Evolutionary conservation across 768 basidiomycete genomes (phyloP).

Genomic region (Postia placenta): DNA sequence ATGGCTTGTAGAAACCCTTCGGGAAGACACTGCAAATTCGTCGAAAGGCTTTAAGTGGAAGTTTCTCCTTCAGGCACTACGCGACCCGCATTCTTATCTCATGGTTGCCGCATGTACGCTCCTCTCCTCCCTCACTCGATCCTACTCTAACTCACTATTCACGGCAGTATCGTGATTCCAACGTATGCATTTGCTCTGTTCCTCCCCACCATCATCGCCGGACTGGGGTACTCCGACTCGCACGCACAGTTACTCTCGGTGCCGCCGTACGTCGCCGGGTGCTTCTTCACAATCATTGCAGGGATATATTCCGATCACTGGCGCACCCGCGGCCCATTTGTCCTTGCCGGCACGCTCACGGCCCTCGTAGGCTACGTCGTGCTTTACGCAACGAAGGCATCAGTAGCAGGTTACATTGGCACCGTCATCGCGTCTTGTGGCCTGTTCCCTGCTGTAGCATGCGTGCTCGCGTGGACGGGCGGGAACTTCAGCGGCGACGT

Average conservation of each 20-base stretch:
- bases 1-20: slow-evolving; percentile 6
- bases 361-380: slow-evolving; percentile 5
- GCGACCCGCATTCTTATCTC: slow-evolving; percentile 8
- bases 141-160: not conserved
- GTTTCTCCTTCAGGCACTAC: slow-evolving; percentile 8
- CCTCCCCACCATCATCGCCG: slow-evolving; percentile 60
- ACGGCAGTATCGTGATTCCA: slow-evolving; percentile 17
- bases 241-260: slow-evolving; percentile 56
- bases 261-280: slow-evolving; percentile 26
- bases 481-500: slow-evolving; percentile 51
- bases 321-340: slow-evolving; percentile 3
- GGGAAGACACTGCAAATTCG: slow-evolving; percentile 3
- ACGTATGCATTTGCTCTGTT: slow-evolving; percentile 44
- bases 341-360: slow-evolving; percentile 1
- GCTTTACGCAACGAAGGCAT: slow-evolving; percentile 4
- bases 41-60: slow-evolving; percentile 5
- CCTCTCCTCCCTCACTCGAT: no score
- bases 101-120: slow-evolving; percentile 5
- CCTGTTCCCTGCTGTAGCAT: slow-evolving; percentile 43
- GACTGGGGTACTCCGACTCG: slow-evolving; percentile 47
- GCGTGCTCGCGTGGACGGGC: slow-evolving; percentile 48
- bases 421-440: slow-evolving; percentile 46
- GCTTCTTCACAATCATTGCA: slow-evolving; percentile 2
- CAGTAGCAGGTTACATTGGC: slow-evolving; percentile 35
- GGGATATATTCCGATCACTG: slow-evolving; percentile 7